Evolutionary conservation across 805 yeast genomes (phyloP), one percentile per base, ranked within the genome.

Genomic region (Limtongia smithiae): DNA sequence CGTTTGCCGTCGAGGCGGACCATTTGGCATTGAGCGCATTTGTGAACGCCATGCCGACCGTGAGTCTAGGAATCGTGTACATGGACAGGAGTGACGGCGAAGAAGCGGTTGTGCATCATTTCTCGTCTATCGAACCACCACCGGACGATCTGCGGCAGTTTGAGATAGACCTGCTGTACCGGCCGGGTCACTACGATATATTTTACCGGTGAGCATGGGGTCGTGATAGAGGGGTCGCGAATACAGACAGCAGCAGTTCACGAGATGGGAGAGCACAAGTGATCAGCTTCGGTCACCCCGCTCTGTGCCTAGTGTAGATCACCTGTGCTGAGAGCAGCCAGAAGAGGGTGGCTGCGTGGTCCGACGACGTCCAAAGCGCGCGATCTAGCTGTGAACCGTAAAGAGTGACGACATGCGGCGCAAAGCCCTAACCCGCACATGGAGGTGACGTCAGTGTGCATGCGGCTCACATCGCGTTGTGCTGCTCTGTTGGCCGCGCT

Each of bases 101-200:
- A 3, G 46, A 46, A 20, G 53, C 57, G 12, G 44, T 41, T 12
- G 51, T 48, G 39, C 57, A 57, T 37, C 4, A 37, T 22, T 51
- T 57, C 22, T 37, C 20, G 28, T 59, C 58, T 22, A 25, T 24
- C 18, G 33, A 31, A 20, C 30, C 39, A 40, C 31, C 31, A 24
- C 21, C 33, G 34, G 17, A 21, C 22, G 5, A 11, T 11, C 31
- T 28, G 20, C 40, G 22, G 15, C 12, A n/a, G 37, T 36, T 39
- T 22, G 27, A 40, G 44, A 48, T 57, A 31, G 48, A 48, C 14
- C 50, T 57, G 35, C 44, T 57, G 41, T 57, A 57, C 41, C 47
- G 61, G 42, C 61, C 61, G 22, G 61, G 61, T 8, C 61, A 57
- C 40, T 57, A 57, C 51, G 61, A 57, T 25, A 37, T 57, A 18